Conservation (phyloP, 1,139 yeast genomes). For the Suhomyces atakaporum region DNA sequence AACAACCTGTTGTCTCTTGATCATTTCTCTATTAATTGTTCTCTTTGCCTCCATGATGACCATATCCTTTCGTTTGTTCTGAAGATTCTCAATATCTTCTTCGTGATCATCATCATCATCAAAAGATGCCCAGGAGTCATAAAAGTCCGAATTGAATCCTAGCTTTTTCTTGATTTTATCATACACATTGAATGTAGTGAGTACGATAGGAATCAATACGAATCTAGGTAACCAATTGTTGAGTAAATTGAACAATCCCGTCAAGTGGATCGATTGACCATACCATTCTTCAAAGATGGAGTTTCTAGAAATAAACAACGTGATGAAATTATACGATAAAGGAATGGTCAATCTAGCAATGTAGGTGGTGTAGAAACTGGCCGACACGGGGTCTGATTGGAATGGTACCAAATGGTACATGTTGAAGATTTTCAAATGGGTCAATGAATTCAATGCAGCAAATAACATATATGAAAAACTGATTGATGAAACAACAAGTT, state of each 20-base stretch:
- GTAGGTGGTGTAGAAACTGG: conserved; percentile 77
- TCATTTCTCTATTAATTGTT: conserved; percentile 38
- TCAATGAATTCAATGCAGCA: conserved; percentile 64
- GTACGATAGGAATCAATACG: conserved; percentile 62
- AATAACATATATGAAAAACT: conserved; percentile 67
- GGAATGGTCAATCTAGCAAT: conserved; percentile 84
- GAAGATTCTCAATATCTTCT: conserved; percentile 18
- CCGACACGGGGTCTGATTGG: conserved; percentile 72
- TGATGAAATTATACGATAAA: conserved; percentile 74
- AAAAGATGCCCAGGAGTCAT: conserved; percentile 44
- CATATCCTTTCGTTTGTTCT: conserved; percentile 35
- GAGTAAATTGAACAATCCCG: conserved; percentile 71
- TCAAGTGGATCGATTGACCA: conserved; percentile 72
- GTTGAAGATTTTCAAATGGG: conserved; percentile 70
- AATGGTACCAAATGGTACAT: conserved; percentile 71
- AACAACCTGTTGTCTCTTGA: conserved; percentile 27
- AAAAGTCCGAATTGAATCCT: conserved; percentile 51
- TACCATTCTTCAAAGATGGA: conserved; percentile 60
- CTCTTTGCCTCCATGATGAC: conserved; percentile 48
- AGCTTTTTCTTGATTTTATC: conserved; percentile 56
- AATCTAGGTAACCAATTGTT: conserved; percentile 77
- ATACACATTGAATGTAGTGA: conserved; percentile 69
- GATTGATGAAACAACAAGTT: conserved; percentile 41
- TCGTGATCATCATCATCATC: conserved; percentile 17
- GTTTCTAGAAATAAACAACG: conserved; percentile 54